phyloP scores from a whole-genome alignment of 495 filamentous ascomycete genomes.

The Evansstolkia leycettana region DNA sequence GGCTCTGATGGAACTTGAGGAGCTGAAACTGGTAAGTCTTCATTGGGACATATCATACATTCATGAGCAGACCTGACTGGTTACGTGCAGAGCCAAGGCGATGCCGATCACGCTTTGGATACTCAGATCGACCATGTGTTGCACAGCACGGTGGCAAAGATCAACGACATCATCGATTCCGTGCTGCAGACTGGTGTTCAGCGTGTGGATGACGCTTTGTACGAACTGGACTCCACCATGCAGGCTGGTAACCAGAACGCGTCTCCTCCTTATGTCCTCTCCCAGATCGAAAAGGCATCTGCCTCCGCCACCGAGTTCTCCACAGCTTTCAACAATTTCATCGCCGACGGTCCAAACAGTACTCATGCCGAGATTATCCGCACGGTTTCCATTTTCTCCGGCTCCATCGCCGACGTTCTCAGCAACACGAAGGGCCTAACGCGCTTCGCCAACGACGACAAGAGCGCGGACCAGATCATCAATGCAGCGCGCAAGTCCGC shows the following conservation, averaged over 20 bases:
- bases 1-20: conserved; percentile 79
- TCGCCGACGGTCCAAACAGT: conserved; percentile 91
- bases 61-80: neutral
- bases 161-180: conserved; percentile 96
- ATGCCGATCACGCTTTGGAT: conserved; percentile 71
- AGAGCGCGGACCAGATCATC: conserved; percentile 74
- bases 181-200: conserved; percentile 88
- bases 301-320: conserved; percentile 91
- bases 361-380: conserved; percentile 86
- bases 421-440: conserved; percentile 93
- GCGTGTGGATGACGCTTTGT: conserved; percentile 90
- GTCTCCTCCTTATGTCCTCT: conserved; percentile 88
- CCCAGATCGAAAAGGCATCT: conserved; percentile 95
- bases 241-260: conserved; percentile 98
- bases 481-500: conserved; percentile 75
- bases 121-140: conserved; percentile 83
- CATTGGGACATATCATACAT: neutral
- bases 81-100: conserved; percentile 44
- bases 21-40: conserved; percentile 47
- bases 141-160: conserved; percentile 73
- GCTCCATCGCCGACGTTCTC: conserved; percentile 85
- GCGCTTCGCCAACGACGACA: conserved; percentile 89
- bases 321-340: conserved; percentile 94
- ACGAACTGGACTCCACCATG: conserved; percentile 95
- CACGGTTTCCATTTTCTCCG: conserved; percentile 77